A percentile compares a stretch with the other conserved stretches of the same genome.
Conservation (phyloP, 331 rosid genomes). For the Ulmus americana region DNA sequence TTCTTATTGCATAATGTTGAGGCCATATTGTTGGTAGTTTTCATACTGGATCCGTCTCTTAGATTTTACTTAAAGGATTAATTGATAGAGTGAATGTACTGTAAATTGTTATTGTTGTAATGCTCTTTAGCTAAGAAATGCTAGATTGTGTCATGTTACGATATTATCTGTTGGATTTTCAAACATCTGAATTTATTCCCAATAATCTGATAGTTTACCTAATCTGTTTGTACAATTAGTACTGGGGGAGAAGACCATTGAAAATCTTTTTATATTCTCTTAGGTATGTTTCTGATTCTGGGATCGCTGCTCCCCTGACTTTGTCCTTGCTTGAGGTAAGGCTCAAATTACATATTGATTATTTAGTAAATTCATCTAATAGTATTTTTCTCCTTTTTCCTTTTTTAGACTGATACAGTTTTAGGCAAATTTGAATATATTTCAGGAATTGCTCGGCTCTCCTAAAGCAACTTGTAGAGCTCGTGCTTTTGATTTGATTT, state of each 20-base stretch:
- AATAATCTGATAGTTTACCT: conserved; percentile 16
- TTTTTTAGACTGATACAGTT: conserved; percentile 15
- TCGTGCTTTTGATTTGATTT: conserved; percentile 94
- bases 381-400: background rate
- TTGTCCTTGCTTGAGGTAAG: conserved; percentile 95
- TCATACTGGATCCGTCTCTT: background rate
- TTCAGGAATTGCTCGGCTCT: conserved; percentile 93
- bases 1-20: background rate
- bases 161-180: conserved; percentile 2
- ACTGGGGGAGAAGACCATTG: conserved; percentile 19
- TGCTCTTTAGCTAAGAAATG: background rate
- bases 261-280: conserved; percentile 27
- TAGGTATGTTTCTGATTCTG: conserved; percentile 91
- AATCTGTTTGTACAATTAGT: conserved; percentile 5
- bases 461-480: conserved; percentile 66
- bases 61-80: background rate
- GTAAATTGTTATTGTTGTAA: background rate
- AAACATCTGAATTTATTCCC: conserved; percentile 10
- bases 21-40: background rate
- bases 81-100: background rate
- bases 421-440: background rate
- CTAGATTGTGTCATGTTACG: background rate
- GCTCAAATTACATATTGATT: conserved; percentile 19
- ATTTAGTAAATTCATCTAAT: background rate
- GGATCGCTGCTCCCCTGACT: conserved; percentile 93